Base-by-base conservation (phyloP, 1,284 basidiomycete genomes). In the Gomphus sp. region DNA sequence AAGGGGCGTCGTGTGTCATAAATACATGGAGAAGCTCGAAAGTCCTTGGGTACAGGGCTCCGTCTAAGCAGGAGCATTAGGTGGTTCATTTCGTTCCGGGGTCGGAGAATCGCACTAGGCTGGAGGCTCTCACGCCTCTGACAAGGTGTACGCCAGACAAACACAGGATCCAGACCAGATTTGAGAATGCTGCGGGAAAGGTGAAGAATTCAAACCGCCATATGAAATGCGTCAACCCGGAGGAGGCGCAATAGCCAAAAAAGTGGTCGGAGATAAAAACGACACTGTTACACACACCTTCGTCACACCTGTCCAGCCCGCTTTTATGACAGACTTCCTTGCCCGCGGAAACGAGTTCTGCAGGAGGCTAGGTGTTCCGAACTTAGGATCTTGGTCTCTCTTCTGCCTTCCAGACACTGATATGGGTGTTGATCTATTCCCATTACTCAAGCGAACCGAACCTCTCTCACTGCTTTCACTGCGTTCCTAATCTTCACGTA, bases 371-470 rank as follows among this genome's bases (percentile, higher is more conserved):
- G 4, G 12, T 45, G 16, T 31, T 33, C 4, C n/a, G 9, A 71
- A 67, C 45, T 44, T 81, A 90, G 64, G 89, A 91, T 74, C 84
- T 90, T 67, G 88, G 90, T 71, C 76, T 75, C 18, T 85, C 85
- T 33, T 83, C 86, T 63, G 88, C 88, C 96, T 95, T 74, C 93
- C 93, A 18, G 89, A 91, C 66, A 87, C 92, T 64, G 88, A 87
- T 58, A 84, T 81, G 55, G 74, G 74, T 22, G 75, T 73, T 59
- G 83, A 85, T 80, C 83, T 5, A 89, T 87, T 4, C 87, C 89
- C 36, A 87, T 89, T 63, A 70, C 91, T 64, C 79, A 78, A 69
- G 84, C 57, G 53, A 18, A 41, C 57, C 25, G 50, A 45, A n/a
- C 28, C 57, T 22, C 47, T 58, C 36, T 36, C 36, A 16, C 31